phyloP scores from a whole-genome alignment of 2,329 filamentous ascomycete species.

The Penicillium sp. region DNA sequence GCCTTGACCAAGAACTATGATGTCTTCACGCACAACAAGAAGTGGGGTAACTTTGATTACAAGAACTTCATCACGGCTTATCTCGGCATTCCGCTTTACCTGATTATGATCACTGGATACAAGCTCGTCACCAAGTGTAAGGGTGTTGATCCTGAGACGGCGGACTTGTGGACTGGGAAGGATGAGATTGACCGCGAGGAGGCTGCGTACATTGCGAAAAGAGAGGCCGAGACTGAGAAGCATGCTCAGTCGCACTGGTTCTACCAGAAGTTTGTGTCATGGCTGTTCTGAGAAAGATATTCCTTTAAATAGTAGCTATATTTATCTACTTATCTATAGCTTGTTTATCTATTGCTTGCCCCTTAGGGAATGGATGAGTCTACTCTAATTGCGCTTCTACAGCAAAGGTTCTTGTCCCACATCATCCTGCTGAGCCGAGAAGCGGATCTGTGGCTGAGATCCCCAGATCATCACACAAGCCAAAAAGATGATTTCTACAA shows the following conservation, averaged over 20 bases:
- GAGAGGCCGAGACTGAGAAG: constrained; percentile 45
- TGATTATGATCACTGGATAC: constrained; percentile 68
- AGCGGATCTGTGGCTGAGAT: too few species aligned
- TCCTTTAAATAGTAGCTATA: neutral
- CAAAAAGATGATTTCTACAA: too few species aligned
- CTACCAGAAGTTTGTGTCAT: constrained; percentile 60
- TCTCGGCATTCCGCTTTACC: constrained; percentile 72
- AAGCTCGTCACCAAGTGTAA: constrained; percentile 59
- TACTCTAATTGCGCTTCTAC: too few species aligned
- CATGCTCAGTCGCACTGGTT: constrained; percentile 50
- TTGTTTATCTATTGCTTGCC: neutral
- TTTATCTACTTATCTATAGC: neutral
- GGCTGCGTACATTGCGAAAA: constrained; percentile 63
- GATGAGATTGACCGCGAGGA: constrained; percentile 73
- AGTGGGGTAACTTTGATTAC: constrained; percentile 64
- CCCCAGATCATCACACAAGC: too few species aligned
- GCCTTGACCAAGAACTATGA: constrained; percentile 80
- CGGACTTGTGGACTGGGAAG: constrained; percentile 72
- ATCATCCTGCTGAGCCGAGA: too few species aligned
- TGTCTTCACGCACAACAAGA: constrained; percentile 59
- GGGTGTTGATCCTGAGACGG: constrained; percentile 58
- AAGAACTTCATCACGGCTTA: constrained; percentile 78
- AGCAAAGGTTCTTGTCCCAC: too few species aligned
- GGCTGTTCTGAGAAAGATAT: constrained; percentile 54
- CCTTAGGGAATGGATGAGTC: too few species aligned